Evolutionary conservation across 1,139 yeast species (phyloP).

Genomic region (Candida tetrigidarum): DNA sequence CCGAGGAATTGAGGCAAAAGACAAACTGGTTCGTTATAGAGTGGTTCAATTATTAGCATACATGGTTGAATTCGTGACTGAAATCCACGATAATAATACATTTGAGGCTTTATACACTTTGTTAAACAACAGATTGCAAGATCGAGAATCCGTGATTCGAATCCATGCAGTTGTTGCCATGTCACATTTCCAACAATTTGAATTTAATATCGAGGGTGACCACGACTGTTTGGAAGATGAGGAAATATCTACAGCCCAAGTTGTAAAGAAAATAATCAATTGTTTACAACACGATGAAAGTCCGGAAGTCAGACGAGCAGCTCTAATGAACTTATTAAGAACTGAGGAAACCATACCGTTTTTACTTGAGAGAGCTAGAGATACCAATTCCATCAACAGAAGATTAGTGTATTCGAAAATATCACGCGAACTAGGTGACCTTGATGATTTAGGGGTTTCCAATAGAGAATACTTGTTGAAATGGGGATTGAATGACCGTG

Average conservation of each 20-base stretch:
- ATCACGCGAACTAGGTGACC: conserved; percentile 66
- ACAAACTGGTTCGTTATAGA: conserved; percentile 78
- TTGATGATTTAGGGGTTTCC: conserved; percentile 52
- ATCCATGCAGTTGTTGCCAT: conserved; percentile 83
- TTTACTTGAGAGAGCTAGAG: conserved; percentile 83
- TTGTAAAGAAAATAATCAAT: conserved; percentile 55
- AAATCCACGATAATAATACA: conserved; percentile 68
- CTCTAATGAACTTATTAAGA: conserved; percentile 69
- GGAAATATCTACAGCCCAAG: conserved; percentile 20
- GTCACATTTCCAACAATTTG: conserved; percentile 71
- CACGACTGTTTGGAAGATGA: conserved; percentile 30
- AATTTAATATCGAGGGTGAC: conserved; percentile 45
- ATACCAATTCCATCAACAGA: conserved; percentile 71
- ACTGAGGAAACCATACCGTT: conserved; percentile 57
- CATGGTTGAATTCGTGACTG: conserved; percentile 72
- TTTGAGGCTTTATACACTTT: conserved; percentile 67
- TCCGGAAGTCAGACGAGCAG: conserved; percentile 90
- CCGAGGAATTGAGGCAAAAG: conserved; percentile 78
- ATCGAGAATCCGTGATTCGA: conserved; percentile 79
- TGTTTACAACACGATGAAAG: conserved; percentile 78
- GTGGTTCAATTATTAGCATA: conserved; percentile 79
- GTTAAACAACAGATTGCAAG: conserved; percentile 67
- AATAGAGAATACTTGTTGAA: conserved; percentile 68
- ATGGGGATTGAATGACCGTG: conserved; percentile 92
- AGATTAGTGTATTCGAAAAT: conserved; percentile 72